Conservation (phyloP, 805 yeast genomes). For the Brettanomyces anomalus region DNA sequence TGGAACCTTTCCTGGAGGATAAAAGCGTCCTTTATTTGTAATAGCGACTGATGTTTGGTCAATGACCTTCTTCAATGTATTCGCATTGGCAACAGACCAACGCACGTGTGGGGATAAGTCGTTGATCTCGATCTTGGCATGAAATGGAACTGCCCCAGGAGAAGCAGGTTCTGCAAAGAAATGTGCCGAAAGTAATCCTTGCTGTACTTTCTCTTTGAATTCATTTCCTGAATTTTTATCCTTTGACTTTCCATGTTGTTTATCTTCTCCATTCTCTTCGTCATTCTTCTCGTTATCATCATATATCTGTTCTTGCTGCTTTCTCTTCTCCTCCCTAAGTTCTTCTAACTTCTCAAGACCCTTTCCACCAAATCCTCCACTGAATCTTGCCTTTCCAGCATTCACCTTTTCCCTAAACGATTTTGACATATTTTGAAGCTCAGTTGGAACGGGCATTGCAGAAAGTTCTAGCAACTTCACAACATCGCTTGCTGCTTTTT, state of each 20-base stretch:
- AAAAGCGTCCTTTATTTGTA: slow-evolving; percentile 73
- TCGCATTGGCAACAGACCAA: slow-evolving; percentile 67
- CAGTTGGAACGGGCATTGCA: slow-evolving; percentile 43
- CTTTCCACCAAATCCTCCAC: slow-evolving; percentile 87
- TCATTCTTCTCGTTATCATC: slow-evolving; percentile 29
- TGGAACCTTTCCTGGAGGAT: slow-evolving; percentile 51
- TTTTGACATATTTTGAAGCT: slow-evolving; percentile 40
- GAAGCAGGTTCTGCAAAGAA: slow-evolving; percentile 22
- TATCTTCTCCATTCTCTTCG: slow-evolving; percentile 8
- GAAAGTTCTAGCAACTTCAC: slow-evolving; percentile 58
- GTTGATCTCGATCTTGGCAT: slow-evolving; percentile 67
- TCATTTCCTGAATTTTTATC: slow-evolving; percentile 16
- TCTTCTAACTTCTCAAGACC: slow-evolving; percentile 76
- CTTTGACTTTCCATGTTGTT: slow-evolving; percentile 16
- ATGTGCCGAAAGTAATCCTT: neutral
- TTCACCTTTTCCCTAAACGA: slow-evolving; percentile 53
- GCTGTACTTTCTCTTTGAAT: slow-evolving; percentile 2
- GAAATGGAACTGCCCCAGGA: slow-evolving; percentile 34
- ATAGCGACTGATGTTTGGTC: slow-evolving; percentile 70
- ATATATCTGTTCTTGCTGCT: slow-evolving; percentile 40
- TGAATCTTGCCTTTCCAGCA: slow-evolving; percentile 51
- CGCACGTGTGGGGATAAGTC: slow-evolving; percentile 78
- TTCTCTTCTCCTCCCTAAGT: slow-evolving; percentile 41
- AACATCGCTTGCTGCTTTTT: slow-evolving; percentile 56
- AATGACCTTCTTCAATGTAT: slow-evolving; percentile 51